phyloP scores from a whole-genome alignment of 2,329 filamentous ascomycete genomes.

The Endoconidiophora polonica region DNA sequence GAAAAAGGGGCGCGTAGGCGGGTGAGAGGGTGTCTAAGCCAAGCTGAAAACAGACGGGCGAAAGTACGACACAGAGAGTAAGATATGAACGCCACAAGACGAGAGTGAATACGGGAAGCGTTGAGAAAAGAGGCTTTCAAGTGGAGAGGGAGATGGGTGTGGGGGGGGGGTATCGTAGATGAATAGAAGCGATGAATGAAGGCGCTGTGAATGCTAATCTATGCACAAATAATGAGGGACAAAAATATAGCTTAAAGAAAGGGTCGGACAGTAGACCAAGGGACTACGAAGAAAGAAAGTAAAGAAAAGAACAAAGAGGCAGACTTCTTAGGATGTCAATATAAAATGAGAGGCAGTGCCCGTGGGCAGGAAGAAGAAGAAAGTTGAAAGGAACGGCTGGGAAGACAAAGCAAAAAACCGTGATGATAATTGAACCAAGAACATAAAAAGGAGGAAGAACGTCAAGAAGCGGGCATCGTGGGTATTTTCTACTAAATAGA shows the following conservation, averaged over 20 bases:
- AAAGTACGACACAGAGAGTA: no score
- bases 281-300: conserved; percentile 1
- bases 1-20: background rate
- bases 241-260: background rate
- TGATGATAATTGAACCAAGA: background rate
- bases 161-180: background rate
- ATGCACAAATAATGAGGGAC: background rate
- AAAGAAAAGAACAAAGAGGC: background rate
- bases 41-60: no score
- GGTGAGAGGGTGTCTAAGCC: background rate
- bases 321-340: background rate
- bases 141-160: background rate
- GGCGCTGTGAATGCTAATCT: background rate
- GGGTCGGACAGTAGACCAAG: background rate
- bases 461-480: background rate
- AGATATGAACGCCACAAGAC: no score
- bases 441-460: background rate
- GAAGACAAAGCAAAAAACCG: background rate
- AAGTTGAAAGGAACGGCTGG: background rate
- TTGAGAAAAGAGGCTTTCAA: no score
- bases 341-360: background rate
- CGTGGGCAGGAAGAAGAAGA: background rate
- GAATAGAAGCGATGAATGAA: background rate
- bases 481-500: no score
- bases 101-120: no score